These are phyloP conservation scores for Sanghuangporus weigelae DNA, from an alignment of 1,284 basidiomycete genomes.

Conservation along the genomic window DNA sequence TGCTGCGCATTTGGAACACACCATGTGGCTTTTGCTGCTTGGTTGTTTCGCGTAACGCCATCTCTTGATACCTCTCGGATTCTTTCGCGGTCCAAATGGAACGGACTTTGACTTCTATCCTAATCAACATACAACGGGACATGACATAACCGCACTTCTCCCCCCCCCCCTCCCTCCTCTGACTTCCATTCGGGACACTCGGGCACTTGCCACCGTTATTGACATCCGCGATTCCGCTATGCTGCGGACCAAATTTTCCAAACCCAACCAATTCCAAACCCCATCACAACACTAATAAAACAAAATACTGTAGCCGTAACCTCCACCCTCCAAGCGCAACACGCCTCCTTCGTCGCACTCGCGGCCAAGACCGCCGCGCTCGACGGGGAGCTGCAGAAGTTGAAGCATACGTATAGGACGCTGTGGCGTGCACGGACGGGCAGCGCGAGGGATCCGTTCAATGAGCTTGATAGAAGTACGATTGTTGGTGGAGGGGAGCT, in stretches of 20 bases:
- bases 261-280: not conserved
- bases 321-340: constrained; percentile 69
- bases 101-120: too few species aligned
- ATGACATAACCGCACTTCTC: too few species aligned
- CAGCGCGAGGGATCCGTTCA: constrained; percentile 70
- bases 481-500: constrained; percentile 34
- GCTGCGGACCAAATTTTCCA: not conserved
- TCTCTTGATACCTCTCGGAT: too few species aligned
- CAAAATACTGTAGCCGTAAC: constrained; percentile 48
- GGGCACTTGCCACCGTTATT: too few species aligned
- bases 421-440: constrained; percentile 67
- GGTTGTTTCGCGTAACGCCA: too few species aligned
- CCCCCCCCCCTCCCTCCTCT: too few species aligned
- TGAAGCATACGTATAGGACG: constrained; percentile 60
- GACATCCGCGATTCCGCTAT: too few species aligned
- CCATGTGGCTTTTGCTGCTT: too few species aligned
- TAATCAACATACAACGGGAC: too few species aligned
- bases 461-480: constrained; percentile 51
- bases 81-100: too few species aligned
- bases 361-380: constrained; percentile 66
- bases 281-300: not conserved
- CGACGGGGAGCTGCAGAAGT: constrained; percentile 65
- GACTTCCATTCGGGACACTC: too few species aligned
- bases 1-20: too few species aligned
- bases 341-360: constrained; percentile 65